phyloP scores from a whole-genome alignment of 2,329 filamentous ascomycete genomes.

The Hymenotorrendiella dingleyae region DNA sequence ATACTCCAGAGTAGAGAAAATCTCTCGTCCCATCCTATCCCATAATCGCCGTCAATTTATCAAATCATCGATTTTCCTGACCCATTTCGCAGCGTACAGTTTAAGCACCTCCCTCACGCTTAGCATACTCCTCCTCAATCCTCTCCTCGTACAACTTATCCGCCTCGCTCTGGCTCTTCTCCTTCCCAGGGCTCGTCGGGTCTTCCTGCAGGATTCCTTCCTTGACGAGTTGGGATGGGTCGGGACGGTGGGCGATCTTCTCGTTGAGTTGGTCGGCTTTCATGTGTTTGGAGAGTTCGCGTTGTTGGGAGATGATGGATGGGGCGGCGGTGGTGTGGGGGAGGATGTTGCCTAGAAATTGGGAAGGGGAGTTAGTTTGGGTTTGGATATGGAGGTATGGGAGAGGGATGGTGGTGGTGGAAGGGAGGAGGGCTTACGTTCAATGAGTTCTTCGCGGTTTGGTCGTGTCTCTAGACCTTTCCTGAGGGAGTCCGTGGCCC shows the following conservation, averaged over 20 bases:
- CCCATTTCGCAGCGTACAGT: no score
- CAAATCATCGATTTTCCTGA: no score
- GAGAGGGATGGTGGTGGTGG: neutral
- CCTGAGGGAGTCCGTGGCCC: slow-evolving; percentile 56
- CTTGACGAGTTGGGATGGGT: slow-evolving; percentile 69
- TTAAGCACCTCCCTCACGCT: slow-evolving; percentile 57
- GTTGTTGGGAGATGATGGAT: slow-evolving; percentile 71
- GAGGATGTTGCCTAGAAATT: slow-evolving; percentile 72
- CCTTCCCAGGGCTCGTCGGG: slow-evolving; percentile 45
- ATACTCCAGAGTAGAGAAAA: no score
- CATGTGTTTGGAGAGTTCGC: slow-evolving; percentile 85
- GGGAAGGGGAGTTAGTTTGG: slow-evolving; percentile 31
- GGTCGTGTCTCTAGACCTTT: slow-evolving; percentile 58
- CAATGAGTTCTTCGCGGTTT: slow-evolving; percentile 69
- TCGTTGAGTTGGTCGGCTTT: slow-evolving; percentile 80
- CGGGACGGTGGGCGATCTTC: slow-evolving; percentile 72
- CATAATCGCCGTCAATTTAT: no score
- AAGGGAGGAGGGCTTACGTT: slow-evolving; percentile 50
- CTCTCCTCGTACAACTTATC: slow-evolving; percentile 48
- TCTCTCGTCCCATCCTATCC: no score
- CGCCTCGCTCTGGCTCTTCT: slow-evolving; percentile 8
- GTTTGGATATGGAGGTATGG: slow-evolving; percentile 1
- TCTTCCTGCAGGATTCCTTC: slow-evolving; percentile 73
- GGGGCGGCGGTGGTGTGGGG: slow-evolving; percentile 73
- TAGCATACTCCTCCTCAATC: slow-evolving; percentile 59